phyloP scores from a whole-genome alignment of 768 basidiomycete species.

The Cystofilobasidium ferigula region DNA sequence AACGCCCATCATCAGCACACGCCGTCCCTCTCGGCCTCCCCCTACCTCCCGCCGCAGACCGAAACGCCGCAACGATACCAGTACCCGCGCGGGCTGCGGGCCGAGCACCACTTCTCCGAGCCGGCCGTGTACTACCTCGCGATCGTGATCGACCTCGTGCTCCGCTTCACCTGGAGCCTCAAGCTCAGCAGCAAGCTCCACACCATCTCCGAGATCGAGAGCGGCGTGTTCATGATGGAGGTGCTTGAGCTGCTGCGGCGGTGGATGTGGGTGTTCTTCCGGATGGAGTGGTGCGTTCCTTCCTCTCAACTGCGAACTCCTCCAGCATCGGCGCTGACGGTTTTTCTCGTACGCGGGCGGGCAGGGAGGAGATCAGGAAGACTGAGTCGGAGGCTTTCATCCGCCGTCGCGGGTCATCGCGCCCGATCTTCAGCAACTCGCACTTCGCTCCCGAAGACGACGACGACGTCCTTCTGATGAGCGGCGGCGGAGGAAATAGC shows the following conservation, averaged over 20 bases:
- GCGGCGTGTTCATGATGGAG: constrained; percentile 80
- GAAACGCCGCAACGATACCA: no score
- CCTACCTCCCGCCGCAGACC: no score
- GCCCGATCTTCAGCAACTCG: neutral
- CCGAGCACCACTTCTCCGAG: constrained; percentile 64
- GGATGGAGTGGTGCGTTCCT: constrained; percentile 71
- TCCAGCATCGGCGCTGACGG: neutral
- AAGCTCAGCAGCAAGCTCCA: constrained; percentile 81
- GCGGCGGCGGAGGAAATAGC: no score
- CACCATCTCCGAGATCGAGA: constrained; percentile 62
- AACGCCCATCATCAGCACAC: neutral
- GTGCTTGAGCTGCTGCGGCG: constrained; percentile 74
- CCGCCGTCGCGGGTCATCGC: neutral
- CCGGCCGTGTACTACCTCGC: constrained; percentile 67
- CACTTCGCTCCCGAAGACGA: neutral
- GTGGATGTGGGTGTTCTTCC: constrained; percentile 97
- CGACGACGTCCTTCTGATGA: neutral
- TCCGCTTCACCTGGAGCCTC: constrained; percentile 88
- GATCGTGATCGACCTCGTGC: constrained; percentile 68
- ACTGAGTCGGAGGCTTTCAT: neutral
- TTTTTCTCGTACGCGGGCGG: neutral
- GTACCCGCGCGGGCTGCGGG: constrained; percentile 63
- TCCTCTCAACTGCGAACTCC: neutral
- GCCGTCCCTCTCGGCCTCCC: neutral
- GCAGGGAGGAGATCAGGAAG: constrained; percentile 6